Evolutionary conservation across 148 eudicot species (phyloP).

Genomic region (Vaccinium corymbosum): DNA sequence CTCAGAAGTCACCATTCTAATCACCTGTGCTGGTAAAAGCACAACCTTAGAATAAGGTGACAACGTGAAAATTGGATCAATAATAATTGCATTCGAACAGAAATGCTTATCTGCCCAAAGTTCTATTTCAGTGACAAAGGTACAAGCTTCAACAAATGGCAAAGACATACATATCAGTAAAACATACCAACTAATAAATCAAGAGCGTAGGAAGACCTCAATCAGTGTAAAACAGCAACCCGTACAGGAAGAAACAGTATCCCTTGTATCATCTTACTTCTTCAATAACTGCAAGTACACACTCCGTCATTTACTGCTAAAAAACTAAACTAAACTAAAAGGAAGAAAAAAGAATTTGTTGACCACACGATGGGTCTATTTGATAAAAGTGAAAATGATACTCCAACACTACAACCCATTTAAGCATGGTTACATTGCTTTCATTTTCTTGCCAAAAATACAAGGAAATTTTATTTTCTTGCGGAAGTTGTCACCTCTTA

Average conservation of each 20-base stretch:
- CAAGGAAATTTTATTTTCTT: too few relatives aligned
- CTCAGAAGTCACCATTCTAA: neutral
- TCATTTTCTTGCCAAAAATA: too few relatives aligned
- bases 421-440: too few relatives aligned
- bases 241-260: neutral
- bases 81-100: too few relatives aligned
- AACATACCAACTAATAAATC: neutral
- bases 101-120: neutral
- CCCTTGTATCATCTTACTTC: conserved; percentile 26
- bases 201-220: neutral
- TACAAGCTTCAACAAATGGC: neutral
- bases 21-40: neutral
- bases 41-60: neutral
- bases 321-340: neutral
- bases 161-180: neutral
- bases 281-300: conserved; percentile 48
- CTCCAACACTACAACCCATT: too few relatives aligned
- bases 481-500: too few relatives aligned
- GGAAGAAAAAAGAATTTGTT: too few relatives aligned
- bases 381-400: too few relatives aligned
- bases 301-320: neutral
- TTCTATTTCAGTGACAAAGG: too few relatives aligned
- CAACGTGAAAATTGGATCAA: neutral
- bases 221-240: neutral
- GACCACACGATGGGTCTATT: too few relatives aligned